Evolutionary conservation across 75 land plant species (phyloP).

Genomic region (Chamaecyparis obtusa): DNA sequence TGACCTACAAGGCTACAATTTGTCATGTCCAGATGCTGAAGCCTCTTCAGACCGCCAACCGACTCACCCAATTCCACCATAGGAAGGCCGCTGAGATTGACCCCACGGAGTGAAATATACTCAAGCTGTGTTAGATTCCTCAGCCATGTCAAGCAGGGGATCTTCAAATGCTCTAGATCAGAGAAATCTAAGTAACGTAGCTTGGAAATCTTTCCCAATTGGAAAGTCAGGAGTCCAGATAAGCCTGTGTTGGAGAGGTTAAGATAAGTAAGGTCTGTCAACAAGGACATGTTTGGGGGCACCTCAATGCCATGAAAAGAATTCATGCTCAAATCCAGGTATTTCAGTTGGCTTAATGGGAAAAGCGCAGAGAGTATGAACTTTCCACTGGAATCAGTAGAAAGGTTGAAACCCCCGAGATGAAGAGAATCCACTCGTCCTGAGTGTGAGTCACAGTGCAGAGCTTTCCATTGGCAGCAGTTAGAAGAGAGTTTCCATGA

Average conservation of each 20-base stretch:
- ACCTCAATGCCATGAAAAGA: not conserved
- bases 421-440: too few species aligned
- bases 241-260: not conserved
- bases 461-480: too few species aligned
- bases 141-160: not conserved
- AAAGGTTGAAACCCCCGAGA: too few species aligned
- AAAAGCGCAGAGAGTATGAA: too few species aligned
- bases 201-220: not conserved
- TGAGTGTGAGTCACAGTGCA: too few species aligned
- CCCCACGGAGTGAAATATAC: not conserved
- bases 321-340: constrained; percentile 1
- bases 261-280: not conserved
- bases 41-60: too few species aligned
- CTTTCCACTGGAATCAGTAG: too few species aligned
- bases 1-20: too few species aligned
- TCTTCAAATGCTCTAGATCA: not conserved
- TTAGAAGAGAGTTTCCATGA: not conserved
- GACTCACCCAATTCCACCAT: too few species aligned
- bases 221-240: not conserved
- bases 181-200: not conserved
- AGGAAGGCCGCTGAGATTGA: not conserved
- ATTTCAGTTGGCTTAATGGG: not conserved
- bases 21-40: too few species aligned
- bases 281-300: not conserved
- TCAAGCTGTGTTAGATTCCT: not conserved